Conservation (phyloP, 1,139 yeast species). For the Pichia sp. region DNA sequence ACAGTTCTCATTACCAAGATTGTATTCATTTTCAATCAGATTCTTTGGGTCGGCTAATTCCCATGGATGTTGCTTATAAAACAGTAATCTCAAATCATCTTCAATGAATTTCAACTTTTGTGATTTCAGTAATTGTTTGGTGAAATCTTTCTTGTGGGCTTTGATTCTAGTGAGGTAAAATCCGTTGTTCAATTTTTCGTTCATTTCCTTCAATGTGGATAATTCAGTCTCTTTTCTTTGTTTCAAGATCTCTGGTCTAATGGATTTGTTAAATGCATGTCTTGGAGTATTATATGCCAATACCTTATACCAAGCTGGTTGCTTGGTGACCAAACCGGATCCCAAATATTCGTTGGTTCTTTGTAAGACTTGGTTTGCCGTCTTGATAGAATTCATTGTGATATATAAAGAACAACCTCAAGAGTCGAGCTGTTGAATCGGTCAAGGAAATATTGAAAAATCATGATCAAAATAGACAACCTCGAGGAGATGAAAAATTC, state of each 20-base stretch:
- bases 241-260: conserved; percentile 19
- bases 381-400: conserved; percentile 23
- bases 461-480: too few relatives aligned
- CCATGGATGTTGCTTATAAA: conserved; percentile 96
- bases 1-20: conserved; percentile 40
- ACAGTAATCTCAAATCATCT: conserved; percentile 72
- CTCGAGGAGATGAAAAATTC: neutral
- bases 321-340: conserved; percentile 54
- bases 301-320: conserved; percentile 85
- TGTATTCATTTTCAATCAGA: conserved; percentile 62
- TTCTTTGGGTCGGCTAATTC: conserved; percentile 91
- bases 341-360: conserved; percentile 65
- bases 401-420: too few relatives aligned
- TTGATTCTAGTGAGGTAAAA: conserved; percentile 45
- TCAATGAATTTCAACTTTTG: conserved; percentile 66
- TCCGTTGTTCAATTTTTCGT: conserved; percentile 15
- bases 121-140: conserved; percentile 35
- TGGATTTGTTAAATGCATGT: conserved; percentile 36
- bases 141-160: conserved; percentile 13
- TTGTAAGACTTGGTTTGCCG: conserved; percentile 63
- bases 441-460: too few relatives aligned
- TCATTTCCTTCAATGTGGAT: conserved; percentile 4
- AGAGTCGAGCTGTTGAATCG: too few relatives aligned
- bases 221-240: conserved; percentile 15
- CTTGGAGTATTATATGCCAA: conserved; percentile 77